A percentile compares a stretch with the other conserved stretches of the same genome.
Conservation (phyloP, 306 rosid genomes). For the Fagus sylvatica region DNA sequence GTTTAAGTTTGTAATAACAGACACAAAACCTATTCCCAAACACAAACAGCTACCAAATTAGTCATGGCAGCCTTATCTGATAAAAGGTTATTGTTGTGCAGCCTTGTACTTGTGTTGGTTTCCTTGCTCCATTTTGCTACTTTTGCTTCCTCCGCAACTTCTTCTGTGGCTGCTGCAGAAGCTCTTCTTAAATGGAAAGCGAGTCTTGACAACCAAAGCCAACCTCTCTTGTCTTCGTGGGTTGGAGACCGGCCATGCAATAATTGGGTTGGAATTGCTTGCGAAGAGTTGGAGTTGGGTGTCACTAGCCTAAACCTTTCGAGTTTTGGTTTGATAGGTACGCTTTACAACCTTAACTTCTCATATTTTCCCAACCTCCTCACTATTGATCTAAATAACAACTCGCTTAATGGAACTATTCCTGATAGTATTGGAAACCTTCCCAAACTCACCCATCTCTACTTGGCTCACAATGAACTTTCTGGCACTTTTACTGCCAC, state of each 20-base stretch:
- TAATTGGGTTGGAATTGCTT: too few relatives aligned
- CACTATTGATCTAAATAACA: neutral
- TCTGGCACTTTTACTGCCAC: too few relatives aligned
- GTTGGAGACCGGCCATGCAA: slow-evolving; percentile 3
- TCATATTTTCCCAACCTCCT: slow-evolving; percentile 17
- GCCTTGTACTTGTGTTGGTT: too few relatives aligned
- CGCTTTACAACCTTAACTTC: slow-evolving; percentile 14
- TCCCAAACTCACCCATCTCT: neutral
- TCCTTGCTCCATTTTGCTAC: too few relatives aligned
- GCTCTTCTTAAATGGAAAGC: slow-evolving; percentile 10
- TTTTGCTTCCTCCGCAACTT: too few relatives aligned
- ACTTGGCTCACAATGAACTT: neutral
- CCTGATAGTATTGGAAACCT: neutral
- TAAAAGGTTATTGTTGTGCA: too few relatives aligned
- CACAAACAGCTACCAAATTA: too few relatives aligned
- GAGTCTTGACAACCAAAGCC: neutral
- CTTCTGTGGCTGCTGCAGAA: too few relatives aligned
- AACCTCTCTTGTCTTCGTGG: slow-evolving; percentile 21
- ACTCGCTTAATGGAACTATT: slow-evolving; percentile 12
- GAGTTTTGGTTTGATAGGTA: slow-evolving; percentile 26
- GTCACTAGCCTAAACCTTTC: slow-evolving; percentile 19
- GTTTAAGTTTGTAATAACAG: too few relatives aligned
- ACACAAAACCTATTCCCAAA: too few relatives aligned
- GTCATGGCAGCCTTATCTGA: too few relatives aligned
- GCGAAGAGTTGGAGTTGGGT: slow-evolving; percentile 18